Evolutionary conservation across 441 rosid genomes (phyloP).

Genomic region (Pelargonium citronellum): DNA sequence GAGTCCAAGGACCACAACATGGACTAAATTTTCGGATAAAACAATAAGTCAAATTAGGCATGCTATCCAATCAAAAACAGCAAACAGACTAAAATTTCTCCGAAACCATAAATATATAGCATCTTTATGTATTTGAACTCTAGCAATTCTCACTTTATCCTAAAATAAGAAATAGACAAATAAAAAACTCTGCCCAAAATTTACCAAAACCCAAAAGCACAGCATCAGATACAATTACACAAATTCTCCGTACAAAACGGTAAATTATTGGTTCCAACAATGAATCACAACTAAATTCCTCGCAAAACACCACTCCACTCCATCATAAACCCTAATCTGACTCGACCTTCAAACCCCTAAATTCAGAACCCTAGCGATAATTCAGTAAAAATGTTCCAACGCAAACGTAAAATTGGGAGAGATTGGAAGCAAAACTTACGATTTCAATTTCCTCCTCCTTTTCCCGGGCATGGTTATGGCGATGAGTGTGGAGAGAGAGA

Average conservation of each 20-base stretch:
- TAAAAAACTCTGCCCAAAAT: neutral
- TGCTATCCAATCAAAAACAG: neutral
- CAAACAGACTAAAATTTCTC: neutral
- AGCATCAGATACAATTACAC: too few relatives aligned
- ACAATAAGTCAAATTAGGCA: neutral
- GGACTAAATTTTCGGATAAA: neutral
- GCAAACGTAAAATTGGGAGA: neutral
- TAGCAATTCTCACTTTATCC: neutral
- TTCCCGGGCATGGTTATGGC: constrained; percentile 34
- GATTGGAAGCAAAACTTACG: constrained; percentile 30
- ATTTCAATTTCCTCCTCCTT: constrained; percentile 39
- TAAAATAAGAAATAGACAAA: neutral
- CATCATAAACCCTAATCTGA: constrained; percentile 9
- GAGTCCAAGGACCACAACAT: neutral
- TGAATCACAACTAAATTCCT: neutral
- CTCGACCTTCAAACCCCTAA: neutral
- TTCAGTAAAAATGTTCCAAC: neutral
- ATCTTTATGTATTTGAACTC: neutral
- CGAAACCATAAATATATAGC: neutral
- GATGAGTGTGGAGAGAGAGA: neutral
- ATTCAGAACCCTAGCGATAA: constrained; percentile 15
- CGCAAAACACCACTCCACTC: constrained; percentile 5
- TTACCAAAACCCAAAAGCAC: neutral
- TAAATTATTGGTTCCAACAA: neutral
- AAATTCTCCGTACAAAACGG: neutral